phyloP scores from a whole-genome alignment of 192 early-diverging fungal species.

The Coemansia biformis region DNA sequence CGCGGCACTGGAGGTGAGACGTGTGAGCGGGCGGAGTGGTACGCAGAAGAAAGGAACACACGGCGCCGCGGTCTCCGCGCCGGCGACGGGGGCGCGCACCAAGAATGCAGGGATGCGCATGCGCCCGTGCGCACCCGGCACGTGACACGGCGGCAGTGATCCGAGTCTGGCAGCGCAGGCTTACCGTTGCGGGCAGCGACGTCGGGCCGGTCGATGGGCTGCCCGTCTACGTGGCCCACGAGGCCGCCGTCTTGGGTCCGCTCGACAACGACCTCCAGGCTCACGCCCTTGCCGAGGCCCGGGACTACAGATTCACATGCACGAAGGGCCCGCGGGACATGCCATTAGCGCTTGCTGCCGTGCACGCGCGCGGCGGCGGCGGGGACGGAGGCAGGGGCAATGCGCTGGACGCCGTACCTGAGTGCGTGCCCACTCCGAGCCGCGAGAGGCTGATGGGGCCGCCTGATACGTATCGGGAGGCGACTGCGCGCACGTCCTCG shows the following conservation, averaged over 20 bases:
- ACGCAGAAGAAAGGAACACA: too few relatives aligned
- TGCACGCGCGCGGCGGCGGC: too few relatives aligned
- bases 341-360: background rate
- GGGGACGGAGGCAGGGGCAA: too few relatives aligned
- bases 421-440: constrained; percentile 32
- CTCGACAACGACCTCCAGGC: constrained; percentile 18
- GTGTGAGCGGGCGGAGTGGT: too few relatives aligned
- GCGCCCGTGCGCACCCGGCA: background rate
- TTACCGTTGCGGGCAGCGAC: constrained; percentile 42
- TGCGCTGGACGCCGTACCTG: constrained; percentile 35
- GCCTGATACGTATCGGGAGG: constrained; percentile 18
- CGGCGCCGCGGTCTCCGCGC: too few relatives aligned
- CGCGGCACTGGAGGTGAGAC: too few relatives aligned
- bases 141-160: constrained; percentile 2
- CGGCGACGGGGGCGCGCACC: too few relatives aligned
- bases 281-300: constrained; percentile 10
- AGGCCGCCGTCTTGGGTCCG: constrained; percentile 4
- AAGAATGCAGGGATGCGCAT: background rate
- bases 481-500: constrained; percentile 24
- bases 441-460: constrained; percentile 34
- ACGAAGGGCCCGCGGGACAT: background rate
- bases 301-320: constrained; percentile 19
- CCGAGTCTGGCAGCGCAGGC: background rate
- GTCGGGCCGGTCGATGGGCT: constrained; percentile 22
- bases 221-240: constrained; percentile 23